Percentiles rank a stretch among this genome's conserved stretches.
Evolutionary conservation across 148 eudicot species (phyloP).

Genomic region (Silene latifolia): DNA sequence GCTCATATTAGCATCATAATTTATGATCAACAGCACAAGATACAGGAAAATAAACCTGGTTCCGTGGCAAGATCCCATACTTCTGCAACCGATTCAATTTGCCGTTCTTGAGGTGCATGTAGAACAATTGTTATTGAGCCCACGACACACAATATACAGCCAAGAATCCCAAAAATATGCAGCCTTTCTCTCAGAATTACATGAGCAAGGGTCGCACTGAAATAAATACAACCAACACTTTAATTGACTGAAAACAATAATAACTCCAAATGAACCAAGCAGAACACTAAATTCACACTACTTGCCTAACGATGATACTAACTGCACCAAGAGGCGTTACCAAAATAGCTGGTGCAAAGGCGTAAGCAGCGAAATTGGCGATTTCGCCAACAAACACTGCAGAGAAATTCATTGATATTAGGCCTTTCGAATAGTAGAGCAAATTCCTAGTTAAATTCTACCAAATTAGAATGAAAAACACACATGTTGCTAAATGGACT

Average conservation of each 20-base stretch:
- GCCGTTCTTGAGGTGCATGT: slow-evolving; percentile 89
- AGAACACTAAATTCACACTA: slow-evolving; percentile 6
- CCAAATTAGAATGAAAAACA: no score
- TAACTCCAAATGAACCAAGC: neutral
- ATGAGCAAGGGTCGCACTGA: slow-evolving; percentile 81
- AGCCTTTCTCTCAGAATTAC: slow-evolving; percentile 61
- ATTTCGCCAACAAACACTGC: neutral
- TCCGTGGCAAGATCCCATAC: slow-evolving; percentile 95
- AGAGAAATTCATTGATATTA: neutral
- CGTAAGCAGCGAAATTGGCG: neutral
- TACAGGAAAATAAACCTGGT: slow-evolving; percentile 47
- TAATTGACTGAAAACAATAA: slow-evolving; percentile 18
- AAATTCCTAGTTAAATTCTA: neutral
- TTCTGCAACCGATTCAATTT: slow-evolving; percentile 72
- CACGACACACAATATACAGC: slow-evolving; percentile 77
- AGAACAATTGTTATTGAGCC: slow-evolving; percentile 81
- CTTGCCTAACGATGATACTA: slow-evolving; percentile 87
- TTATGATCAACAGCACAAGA: neutral
- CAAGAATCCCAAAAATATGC: slow-evolving; percentile 72
- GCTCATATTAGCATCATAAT: neutral
- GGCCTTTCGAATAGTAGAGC: neutral
- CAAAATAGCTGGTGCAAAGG: slow-evolving; percentile 75
- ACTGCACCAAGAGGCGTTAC: slow-evolving; percentile 93
- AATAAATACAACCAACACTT: slow-evolving; percentile 18
- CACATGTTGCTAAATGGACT: neutral